These are phyloP conservation scores for Fusarium penzigii DNA, from an alignment of 2,329 filamentous ascomycete genomes.

Conservation along the genomic window DNA sequence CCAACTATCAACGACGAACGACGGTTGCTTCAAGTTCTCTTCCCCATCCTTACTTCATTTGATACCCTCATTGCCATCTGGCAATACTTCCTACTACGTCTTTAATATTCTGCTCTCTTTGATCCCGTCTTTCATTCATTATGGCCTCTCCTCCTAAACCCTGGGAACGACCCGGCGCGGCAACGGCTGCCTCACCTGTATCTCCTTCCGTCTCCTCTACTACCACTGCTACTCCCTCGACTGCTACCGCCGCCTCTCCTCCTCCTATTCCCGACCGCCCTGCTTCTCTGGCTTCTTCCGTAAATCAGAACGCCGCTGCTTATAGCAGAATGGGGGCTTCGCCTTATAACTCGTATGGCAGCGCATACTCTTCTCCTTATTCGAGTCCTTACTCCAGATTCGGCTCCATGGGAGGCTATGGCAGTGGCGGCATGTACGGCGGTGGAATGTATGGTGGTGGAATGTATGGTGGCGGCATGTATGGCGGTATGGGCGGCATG, in stretches of 20 bases:
- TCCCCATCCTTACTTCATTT: too few species aligned
- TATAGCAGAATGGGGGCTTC: conserved; percentile 61
- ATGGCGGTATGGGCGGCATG: conserved; percentile 35
- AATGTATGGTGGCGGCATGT: conserved; percentile 43
- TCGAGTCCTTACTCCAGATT: conserved; percentile 48
- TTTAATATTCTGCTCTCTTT: neutral
- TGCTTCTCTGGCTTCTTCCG: conserved; percentile 72
- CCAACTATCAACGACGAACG: neutral
- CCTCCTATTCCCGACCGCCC: conserved; percentile 82
- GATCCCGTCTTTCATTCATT: conserved; percentile 1
- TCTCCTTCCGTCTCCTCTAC: conserved; percentile 42
- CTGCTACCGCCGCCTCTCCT: conserved; percentile 41
- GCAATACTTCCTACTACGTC: neutral
- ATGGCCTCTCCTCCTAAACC: conserved; percentile 92
- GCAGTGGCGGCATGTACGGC: conserved; percentile 33
- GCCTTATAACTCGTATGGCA: conserved; percentile 48
- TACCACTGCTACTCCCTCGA: conserved; percentile 41
- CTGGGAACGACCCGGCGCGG: conserved; percentile 82
- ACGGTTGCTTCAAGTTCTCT: too few species aligned
- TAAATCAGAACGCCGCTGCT: conserved; percentile 84
- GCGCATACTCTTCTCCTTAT: conserved; percentile 43
- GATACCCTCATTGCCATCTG: neutral
- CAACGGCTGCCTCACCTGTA: conserved; percentile 45
- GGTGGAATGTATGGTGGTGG: conserved; percentile 46
- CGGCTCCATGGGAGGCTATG: conserved; percentile 31